Evolutionary conservation across 2,329 filamentous ascomycete species (phyloP), one percentile per base, ranked within the genome.

Genomic region (Chrysosporium queenslandicum): DNA sequence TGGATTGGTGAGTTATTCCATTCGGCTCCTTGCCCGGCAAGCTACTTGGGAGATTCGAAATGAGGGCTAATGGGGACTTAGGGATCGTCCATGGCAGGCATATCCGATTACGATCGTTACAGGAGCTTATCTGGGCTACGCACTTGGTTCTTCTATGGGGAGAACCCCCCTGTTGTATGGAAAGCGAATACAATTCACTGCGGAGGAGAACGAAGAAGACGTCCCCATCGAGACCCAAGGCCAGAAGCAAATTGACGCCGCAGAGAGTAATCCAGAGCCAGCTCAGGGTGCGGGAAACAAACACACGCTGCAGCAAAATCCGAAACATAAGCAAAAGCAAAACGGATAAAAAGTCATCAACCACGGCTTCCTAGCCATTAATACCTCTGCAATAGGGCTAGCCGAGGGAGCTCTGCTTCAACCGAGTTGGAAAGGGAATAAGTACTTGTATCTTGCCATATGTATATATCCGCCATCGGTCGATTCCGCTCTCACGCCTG

Each of bases 41-140:
- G n/a, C 16, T 12, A 23, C 41, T 12, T 40, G 18, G 34, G 4
- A 27, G 20, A 52, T 30, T 52, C 3, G 39, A 30, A 42, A 16
- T 12, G 21, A 32, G 37, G 8, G 20, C 49, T 42, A 43, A 55
- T 27, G n/a, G 36, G 20, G n/a, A 16, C 32, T 12, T 57, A 78
- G 76, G 78, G 92, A 98, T 67, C 82, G 92, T n/a, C 89, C 94
- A 61, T 98, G 92, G 92, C 92, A 98, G 78, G 87, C 85, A 68
- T 98, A 91, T 86, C 92, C 92, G 0, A 84, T 97, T 45, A 98
- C 92, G 0, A 86, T 98, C 54, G 71, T 97, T 3, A 82, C 80
- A 1, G 92, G 92, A 2, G 76, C 86, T 16, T 97, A 94, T 68
- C 70, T 80, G 4, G 92, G 92, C 1, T 89, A 86, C 67, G 75